A percentile compares a stretch with the other conserved stretches of the same genome.
Conservation (phyloP, 164 flowering plant species). For the Kingdonia uniflora region DNA sequence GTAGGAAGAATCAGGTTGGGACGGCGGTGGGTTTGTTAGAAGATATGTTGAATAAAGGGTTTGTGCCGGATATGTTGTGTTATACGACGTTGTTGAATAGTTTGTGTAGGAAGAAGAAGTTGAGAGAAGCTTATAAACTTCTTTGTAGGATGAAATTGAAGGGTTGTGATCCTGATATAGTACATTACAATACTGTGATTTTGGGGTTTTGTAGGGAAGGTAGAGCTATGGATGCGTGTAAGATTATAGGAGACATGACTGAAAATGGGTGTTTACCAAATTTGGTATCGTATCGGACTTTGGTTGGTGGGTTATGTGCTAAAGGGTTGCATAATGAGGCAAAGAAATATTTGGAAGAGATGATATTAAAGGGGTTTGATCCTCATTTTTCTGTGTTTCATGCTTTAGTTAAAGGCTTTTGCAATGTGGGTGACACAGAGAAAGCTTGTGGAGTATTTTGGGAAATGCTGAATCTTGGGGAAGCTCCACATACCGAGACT, state of each 20-base stretch:
- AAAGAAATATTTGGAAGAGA: constrained; percentile 39
- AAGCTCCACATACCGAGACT: constrained; percentile 49
- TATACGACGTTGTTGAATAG: constrained; percentile 77
- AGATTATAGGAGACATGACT: constrained; percentile 71
- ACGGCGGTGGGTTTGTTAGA: constrained; percentile 62
- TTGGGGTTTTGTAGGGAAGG: constrained; percentile 76
- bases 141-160: constrained; percentile 92
- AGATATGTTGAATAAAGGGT: constrained; percentile 91
- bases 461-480: constrained; percentile 41
- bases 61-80: constrained; percentile 71
- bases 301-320: constrained; percentile 66
- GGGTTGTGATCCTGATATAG: constrained; percentile 86
- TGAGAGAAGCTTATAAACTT: constrained; percentile 86
- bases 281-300: constrained; percentile 67
- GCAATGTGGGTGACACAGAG: constrained; percentile 52
- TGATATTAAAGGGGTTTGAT: constrained; percentile 56
- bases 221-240: constrained; percentile 63
- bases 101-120: constrained; percentile 87
- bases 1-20: constrained; percentile 78
- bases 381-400: constrained; percentile 72
- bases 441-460: constrained; percentile 56
- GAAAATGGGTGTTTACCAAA: constrained; percentile 72
- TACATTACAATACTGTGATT: constrained; percentile 79
- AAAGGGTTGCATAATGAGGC: constrained; percentile 70
- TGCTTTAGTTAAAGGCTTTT: constrained; percentile 50